Conservation (phyloP, 345 rosid species). For the Gynandropsis gynandra region DNA sequence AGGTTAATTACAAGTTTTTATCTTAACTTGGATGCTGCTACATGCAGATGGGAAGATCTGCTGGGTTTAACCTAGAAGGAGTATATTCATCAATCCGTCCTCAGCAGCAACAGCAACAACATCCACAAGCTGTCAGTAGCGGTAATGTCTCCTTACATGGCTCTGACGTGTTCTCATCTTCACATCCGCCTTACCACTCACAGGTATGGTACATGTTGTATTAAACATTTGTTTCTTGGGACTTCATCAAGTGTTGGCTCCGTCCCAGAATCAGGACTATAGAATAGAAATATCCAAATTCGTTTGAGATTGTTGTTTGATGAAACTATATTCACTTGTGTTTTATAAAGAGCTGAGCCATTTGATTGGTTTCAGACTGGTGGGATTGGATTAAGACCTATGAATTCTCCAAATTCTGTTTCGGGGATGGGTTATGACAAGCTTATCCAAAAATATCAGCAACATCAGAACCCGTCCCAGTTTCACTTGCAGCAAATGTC, state of each 20-base stretch:
- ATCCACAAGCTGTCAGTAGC: slow-evolving; percentile 66
- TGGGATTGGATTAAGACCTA: slow-evolving; percentile 76
- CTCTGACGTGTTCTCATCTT: slow-evolving; percentile 72
- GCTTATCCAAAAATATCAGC: slow-evolving; percentile 80
- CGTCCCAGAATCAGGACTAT: no score
- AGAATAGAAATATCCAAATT: slow-evolving; percentile 1
- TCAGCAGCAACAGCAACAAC: slow-evolving; percentile 68
- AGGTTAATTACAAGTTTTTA: slow-evolving; percentile 2
- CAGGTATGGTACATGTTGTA: slow-evolving; percentile 52
- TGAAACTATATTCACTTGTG: neutral
- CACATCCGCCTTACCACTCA: slow-evolving; percentile 68
- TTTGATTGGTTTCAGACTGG: slow-evolving; percentile 47
- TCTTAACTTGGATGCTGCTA: slow-evolving; percentile 16
- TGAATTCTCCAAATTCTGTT: slow-evolving; percentile 60
- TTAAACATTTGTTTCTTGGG: slow-evolving; percentile 3
- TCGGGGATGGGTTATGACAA: slow-evolving; percentile 72
- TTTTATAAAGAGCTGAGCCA: slow-evolving; percentile 11
- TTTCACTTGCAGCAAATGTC: slow-evolving; percentile 80
- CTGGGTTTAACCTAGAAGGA: slow-evolving; percentile 75
- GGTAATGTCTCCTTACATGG: slow-evolving; percentile 66
- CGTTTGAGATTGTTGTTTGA: neutral
- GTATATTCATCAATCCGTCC: slow-evolving; percentile 68
- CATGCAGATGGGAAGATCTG: slow-evolving; percentile 81
- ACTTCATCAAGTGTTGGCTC: no score
- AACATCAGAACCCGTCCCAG: slow-evolving; percentile 74